A percentile compares a stretch with the other conserved stretches of the same genome.
phyloP scores from a whole-genome alignment of 2,329 filamentous ascomycete genomes.

The Arthrobotrys conoides region DNA sequence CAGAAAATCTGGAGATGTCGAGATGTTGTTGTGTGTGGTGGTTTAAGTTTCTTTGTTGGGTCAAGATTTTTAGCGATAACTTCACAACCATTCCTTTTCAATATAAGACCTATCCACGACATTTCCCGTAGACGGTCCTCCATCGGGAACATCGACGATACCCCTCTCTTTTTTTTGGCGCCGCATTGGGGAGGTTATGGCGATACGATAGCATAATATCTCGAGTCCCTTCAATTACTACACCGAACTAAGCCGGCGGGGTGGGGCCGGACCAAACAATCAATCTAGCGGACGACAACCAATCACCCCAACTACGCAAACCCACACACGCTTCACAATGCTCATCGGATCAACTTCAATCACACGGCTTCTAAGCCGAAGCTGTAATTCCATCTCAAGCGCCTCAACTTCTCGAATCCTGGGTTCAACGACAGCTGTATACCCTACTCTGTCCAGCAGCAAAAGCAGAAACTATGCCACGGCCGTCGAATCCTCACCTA shows the following conservation, averaged over 20 bases:
- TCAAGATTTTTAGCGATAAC: slow-evolving; percentile 60
- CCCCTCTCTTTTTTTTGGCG: slow-evolving; percentile 16
- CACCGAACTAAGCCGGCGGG: background rate
- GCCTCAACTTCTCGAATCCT: slow-evolving; percentile 22
- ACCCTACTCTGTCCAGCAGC: slow-evolving; percentile 10
- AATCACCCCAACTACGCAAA: slow-evolving; percentile 21
- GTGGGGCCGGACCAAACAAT: background rate
- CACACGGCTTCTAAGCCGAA: slow-evolving; percentile 50
- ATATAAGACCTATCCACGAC: background rate
- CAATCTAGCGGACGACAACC: background rate
- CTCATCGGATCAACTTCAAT: slow-evolving; percentile 45
- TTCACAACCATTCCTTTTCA: slow-evolving; percentile 16
- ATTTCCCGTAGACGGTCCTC: background rate
- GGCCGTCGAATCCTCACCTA: slow-evolving; percentile 9
- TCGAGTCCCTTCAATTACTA: background rate
- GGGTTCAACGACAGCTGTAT: slow-evolving; percentile 11
- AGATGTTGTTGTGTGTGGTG: slow-evolving; percentile 58
- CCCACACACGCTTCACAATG: slow-evolving; percentile 25
- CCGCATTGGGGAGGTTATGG: slow-evolving; percentile 21
- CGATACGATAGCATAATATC: slow-evolving; percentile 22
- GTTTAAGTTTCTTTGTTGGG: slow-evolving; percentile 19
- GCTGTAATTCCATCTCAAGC: slow-evolving; percentile 28
- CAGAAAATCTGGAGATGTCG: background rate
- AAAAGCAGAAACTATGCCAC: slow-evolving; percentile 35
- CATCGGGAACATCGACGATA: background rate